Evolutionary conservation across 495 filamentous ascomycete genomes (phyloP).

Genomic region (Penicillium lagena): DNA sequence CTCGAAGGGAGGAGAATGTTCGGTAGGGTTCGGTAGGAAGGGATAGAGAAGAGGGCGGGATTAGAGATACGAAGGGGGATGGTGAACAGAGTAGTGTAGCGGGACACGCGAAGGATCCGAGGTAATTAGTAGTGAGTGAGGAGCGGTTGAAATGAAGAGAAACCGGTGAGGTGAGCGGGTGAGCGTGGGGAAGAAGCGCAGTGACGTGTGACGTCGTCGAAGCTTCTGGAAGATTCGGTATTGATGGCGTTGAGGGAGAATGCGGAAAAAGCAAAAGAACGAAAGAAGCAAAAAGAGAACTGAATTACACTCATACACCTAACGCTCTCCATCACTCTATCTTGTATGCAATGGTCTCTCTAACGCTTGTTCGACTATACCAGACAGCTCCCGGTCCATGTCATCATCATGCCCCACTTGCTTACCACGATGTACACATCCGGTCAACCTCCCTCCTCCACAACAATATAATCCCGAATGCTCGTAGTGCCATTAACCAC

Average conservation of each 20-base stretch:
- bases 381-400: conserved; percentile 2
- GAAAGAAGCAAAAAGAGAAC: too few relatives aligned
- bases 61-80: background rate
- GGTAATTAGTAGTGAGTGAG: too few relatives aligned
- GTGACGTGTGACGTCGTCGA: conserved; percentile 35
- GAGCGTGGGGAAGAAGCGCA: too few relatives aligned
- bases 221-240: conserved; percentile 33
- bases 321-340: background rate
- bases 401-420: conserved; percentile 6
- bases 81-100: conserved; percentile 2
- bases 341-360: background rate
- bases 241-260: too few relatives aligned
- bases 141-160: background rate
- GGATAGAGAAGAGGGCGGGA: background rate
- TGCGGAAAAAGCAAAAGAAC: too few relatives aligned
- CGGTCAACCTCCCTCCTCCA: conserved; percentile 7
- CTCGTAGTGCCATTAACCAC: conserved; percentile 41
- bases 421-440: too few relatives aligned
- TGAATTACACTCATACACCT: too few relatives aligned
- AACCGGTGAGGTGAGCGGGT: background rate
- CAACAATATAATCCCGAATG: conserved; percentile 44
- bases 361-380: too few relatives aligned
- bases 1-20: conserved; percentile 41
- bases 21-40: conserved; percentile 3
- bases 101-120: too few relatives aligned